phyloP scores from a whole-genome alignment of 2,329 filamentous ascomycete species.

The Fusarium newnesense region DNA sequence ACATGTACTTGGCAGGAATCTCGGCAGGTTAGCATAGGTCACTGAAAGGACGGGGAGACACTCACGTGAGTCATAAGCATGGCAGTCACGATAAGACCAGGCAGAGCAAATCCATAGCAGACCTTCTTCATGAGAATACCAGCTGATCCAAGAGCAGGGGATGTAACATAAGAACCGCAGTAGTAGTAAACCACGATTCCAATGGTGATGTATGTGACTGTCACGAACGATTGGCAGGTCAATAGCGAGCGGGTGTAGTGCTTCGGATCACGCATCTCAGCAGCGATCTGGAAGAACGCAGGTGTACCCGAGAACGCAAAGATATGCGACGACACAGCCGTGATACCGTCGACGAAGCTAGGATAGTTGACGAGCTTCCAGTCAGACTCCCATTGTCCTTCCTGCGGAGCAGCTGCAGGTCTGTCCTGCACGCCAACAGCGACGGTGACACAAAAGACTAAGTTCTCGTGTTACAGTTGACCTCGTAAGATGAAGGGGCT shows the following conservation, averaged over 20 bases:
- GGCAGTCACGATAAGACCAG: slow-evolving; percentile 43
- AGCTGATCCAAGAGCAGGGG: slow-evolving; percentile 58
- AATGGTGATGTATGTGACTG: slow-evolving; percentile 47
- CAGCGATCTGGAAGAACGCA: slow-evolving; percentile 46
- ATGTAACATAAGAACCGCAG: slow-evolving; percentile 58
- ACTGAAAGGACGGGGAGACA: background rate
- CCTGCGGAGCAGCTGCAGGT: slow-evolving; percentile 19
- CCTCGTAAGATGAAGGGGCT: accelerated
- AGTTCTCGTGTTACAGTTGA: background rate
- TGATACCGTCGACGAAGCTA: slow-evolving; percentile 46
- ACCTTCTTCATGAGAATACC: slow-evolving; percentile 55
- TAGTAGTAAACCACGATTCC: slow-evolving; percentile 56
- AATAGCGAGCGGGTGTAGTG: slow-evolving; percentile 30
- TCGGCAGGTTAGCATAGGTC: background rate
- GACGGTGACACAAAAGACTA: slow-evolving; percentile 31
- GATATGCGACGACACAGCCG: slow-evolving; percentile 47
- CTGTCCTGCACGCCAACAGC: slow-evolving; percentile 30
- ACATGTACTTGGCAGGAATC: slow-evolving; percentile 33
- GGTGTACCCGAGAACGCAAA: slow-evolving; percentile 52
- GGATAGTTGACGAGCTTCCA: slow-evolving; percentile 46
- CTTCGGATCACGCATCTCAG: slow-evolving; percentile 48
- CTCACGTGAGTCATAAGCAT: slow-evolving; percentile 44
- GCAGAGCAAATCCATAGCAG: slow-evolving; percentile 52
- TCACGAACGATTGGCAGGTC: slow-evolving; percentile 42
- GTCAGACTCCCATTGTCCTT: slow-evolving; percentile 43